phyloP scores from a whole-genome alignment of 139 green algal species.

The Chlorella vulgaris region DNA sequence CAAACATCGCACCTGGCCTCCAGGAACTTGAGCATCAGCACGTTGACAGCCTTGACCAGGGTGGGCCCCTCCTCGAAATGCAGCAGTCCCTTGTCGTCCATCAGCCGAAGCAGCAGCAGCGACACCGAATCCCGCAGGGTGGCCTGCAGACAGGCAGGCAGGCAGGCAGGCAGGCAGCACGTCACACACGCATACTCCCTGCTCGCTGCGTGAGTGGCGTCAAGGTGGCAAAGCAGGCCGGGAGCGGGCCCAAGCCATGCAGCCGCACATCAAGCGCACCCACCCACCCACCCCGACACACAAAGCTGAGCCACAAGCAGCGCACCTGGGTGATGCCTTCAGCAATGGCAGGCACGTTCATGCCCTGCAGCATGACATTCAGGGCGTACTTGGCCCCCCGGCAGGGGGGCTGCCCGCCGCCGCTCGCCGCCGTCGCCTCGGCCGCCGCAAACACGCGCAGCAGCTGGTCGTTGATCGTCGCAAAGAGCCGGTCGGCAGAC shows the following conservation, averaged over 20 bases:
- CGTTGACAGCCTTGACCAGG: conserved; percentile 88
- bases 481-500: conserved; percentile 36
- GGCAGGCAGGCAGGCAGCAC: neutral
- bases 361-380: conserved; percentile 85
- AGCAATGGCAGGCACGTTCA: conserved; percentile 47
- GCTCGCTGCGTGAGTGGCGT: neutral
- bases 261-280: too few species aligned
- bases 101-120: conserved; percentile 68
- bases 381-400: conserved; percentile 90
- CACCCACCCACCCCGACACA: too few species aligned
- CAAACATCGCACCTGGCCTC: conserved; percentile 63
- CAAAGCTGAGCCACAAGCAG: neutral
- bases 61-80: conserved; percentile 57
- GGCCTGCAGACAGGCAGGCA: conserved; percentile 18
- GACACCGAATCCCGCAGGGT: conserved; percentile 53
- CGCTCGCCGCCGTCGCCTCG: conserved; percentile 2
- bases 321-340: conserved; percentile 24
- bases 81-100: conserved; percentile 64
- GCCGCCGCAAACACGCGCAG: conserved; percentile 38
- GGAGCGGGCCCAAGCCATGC: too few species aligned
- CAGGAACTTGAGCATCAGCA: conserved; percentile 94
- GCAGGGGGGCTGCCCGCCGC: conserved; percentile 18
- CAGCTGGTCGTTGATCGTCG: conserved; percentile 34
- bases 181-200: neutral
- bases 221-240: too few species aligned